These are phyloP conservation scores for Trichophaea hybrida DNA, from an alignment of 2,329 filamentous ascomycete species.

Conservation along the genomic window DNA sequence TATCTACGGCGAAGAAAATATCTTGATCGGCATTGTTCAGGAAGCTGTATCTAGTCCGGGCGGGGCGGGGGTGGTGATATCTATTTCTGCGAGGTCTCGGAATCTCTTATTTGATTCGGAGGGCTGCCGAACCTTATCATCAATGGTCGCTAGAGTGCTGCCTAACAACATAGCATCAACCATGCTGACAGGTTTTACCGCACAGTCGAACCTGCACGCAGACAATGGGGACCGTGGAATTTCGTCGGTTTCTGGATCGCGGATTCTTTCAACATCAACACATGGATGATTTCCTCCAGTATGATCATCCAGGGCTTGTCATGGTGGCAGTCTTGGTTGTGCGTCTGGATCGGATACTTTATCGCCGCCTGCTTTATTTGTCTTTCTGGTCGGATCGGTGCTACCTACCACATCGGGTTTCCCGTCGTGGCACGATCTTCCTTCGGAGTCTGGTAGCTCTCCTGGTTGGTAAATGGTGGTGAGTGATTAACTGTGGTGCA, in stretches of 20 bases:
- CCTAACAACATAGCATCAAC: neutral
- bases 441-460: slow-evolving; percentile 61
- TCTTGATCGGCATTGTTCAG: neutral
- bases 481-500: neutral
- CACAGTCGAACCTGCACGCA: slow-evolving; percentile 56
- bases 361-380: slow-evolving; percentile 64
- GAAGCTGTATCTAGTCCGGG: too few relatives aligned
- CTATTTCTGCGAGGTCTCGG: neutral
- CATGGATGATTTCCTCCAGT: slow-evolving; percentile 82
- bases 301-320: slow-evolving; percentile 66
- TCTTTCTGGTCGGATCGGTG: slow-evolving; percentile 67
- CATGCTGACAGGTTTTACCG: neutral
- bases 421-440: slow-evolving; percentile 63
- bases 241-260: slow-evolving; percentile 81
- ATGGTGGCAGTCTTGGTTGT: slow-evolving; percentile 63
- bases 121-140: neutral
- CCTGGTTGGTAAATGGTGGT: neutral
- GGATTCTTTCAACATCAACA: slow-evolving; percentile 78
- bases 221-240: slow-evolving; percentile 77
- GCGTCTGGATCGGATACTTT: slow-evolving; percentile 50
- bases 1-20: neutral
- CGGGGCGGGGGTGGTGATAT: neutral
- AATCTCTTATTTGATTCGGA: neutral
- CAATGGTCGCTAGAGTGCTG: neutral
- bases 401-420: slow-evolving; percentile 78